Evolutionary conservation across 202 grass and related monocot species (phyloP).

Genomic region (Hordeum pubiflorum): DNA sequence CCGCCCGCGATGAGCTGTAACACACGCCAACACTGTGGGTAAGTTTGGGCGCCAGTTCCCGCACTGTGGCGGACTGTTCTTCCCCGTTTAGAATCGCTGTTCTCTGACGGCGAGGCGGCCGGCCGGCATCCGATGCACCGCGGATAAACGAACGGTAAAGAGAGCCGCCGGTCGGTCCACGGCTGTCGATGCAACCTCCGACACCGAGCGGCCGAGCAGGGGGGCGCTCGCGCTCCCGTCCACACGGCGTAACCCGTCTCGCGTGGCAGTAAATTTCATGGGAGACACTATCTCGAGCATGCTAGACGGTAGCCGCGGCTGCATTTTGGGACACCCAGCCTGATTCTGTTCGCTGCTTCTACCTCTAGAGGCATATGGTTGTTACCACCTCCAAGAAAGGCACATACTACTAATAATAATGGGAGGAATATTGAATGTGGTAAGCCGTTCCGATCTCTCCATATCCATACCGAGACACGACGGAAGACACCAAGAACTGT

Average conservation of each 20-base stretch:
- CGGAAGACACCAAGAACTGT: neutral
- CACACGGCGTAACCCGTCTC: neutral
- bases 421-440: neutral
- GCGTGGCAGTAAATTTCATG: neutral
- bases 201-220: constrained; percentile 13
- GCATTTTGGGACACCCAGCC: neutral
- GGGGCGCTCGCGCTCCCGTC: neutral
- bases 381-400: neutral
- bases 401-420: neutral
- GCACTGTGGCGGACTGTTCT: neutral
- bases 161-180: constrained; percentile 29
- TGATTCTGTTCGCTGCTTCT: neutral
- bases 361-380: neutral
- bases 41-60: neutral
- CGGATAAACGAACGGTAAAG: constrained; percentile 8
- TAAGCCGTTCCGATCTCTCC: neutral
- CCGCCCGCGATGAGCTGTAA: constrained; percentile 36
- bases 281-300: neutral
- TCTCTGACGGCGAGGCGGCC: constrained; percentile 9
- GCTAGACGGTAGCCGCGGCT: neutral
- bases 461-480: neutral
- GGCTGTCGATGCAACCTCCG: constrained; percentile 28
- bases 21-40: constrained; percentile 15
- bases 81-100: neutral
- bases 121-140: neutral